Conservation (phyloP, 2,329 filamentous ascomycete species). For the Rhynchosporium agropyri region DNA sequence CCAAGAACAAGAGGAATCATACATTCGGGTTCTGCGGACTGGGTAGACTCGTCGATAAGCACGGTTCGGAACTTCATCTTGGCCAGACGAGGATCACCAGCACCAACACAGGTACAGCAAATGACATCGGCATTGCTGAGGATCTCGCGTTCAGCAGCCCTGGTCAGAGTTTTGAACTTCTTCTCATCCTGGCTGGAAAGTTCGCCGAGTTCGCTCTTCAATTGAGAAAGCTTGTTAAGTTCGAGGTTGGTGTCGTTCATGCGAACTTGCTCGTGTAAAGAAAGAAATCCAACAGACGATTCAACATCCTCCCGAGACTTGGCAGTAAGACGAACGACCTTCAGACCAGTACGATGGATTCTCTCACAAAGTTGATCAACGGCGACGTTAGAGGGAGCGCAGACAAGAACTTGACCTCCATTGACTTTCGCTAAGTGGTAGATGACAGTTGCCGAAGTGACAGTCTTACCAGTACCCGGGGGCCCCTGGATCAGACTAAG, state of each 20-base stretch:
- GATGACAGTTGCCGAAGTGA: slow-evolving; percentile 97
- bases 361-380: slow-evolving; percentile 98
- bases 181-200: slow-evolving; percentile 96
- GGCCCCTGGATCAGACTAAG: slow-evolving; percentile 96
- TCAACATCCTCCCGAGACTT: slow-evolving; percentile 99
- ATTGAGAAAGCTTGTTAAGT: slow-evolving; percentile 85
- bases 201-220: slow-evolving; percentile 91
- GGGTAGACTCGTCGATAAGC: slow-evolving; percentile 96
- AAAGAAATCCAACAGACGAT: slow-evolving; percentile 94
- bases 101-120: slow-evolving; percentile 97
- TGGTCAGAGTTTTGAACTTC: slow-evolving; percentile 94
- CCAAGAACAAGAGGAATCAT: slow-evolving; percentile 97
- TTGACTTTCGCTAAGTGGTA: slow-evolving; percentile 97
- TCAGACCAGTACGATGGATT: slow-evolving; percentile 90
- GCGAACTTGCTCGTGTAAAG: slow-evolving; percentile 93
- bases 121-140: slow-evolving; percentile 95
- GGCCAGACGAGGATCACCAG: slow-evolving; percentile 88
- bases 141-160: slow-evolving; percentile 92
- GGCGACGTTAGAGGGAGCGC: slow-evolving; percentile 96
- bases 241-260: slow-evolving; percentile 97
- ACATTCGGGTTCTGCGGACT: slow-evolving; percentile 96
- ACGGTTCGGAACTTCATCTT: slow-evolving; percentile 99
- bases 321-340: slow-evolving; percentile 96
- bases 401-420: slow-evolving; percentile 91
- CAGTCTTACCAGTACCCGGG: slow-evolving; percentile 96